phyloP scores from a whole-genome alignment of 2,329 filamentous ascomycete species.

The Tolypocladium cylindrosporum region DNA sequence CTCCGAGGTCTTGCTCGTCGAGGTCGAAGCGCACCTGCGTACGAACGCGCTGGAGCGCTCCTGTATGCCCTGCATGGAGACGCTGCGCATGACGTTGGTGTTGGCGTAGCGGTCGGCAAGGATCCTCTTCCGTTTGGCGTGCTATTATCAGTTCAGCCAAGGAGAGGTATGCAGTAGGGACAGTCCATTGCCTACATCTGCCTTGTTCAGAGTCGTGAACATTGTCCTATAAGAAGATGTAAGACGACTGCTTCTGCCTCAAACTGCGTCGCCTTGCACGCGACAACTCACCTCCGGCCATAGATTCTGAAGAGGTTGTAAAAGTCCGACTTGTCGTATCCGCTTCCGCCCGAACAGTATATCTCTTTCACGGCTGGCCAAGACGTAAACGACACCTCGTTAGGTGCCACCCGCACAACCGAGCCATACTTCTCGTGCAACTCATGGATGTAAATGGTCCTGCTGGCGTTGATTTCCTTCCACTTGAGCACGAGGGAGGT shows the following conservation, averaged over 20 bases:
- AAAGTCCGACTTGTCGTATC: slow-evolving; percentile 56
- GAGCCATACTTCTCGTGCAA: slow-evolving; percentile 47
- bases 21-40: slow-evolving; percentile 36
- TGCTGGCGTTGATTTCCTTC: slow-evolving; percentile 43
- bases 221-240: slow-evolving; percentile 34
- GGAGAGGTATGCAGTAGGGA: background rate
- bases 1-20: slow-evolving; percentile 37
- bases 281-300: slow-evolving; percentile 35
- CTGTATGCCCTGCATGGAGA: slow-evolving; percentile 45
- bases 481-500: slow-evolving; percentile 42
- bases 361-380: slow-evolving; percentile 49
- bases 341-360: slow-evolving; percentile 50
- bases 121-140: slow-evolving; percentile 51
- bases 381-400: slow-evolving; percentile 50
- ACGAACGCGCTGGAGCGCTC: slow-evolving; percentile 47
- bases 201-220: slow-evolving; percentile 48
- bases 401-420: slow-evolving; percentile 45
- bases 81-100: slow-evolving; percentile 50
- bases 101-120: slow-evolving; percentile 61
- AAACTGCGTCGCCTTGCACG: background rate
- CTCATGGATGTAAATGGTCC: slow-evolving; percentile 44
- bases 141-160: slow-evolving; percentile 25
- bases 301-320: slow-evolving; percentile 52
- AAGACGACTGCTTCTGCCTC: background rate
- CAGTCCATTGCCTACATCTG: slow-evolving; percentile 29